Evolutionary conservation across 1,284 basidiomycete species (phyloP), one percentile per base, ranked within the genome.

Genomic region (Porodaedalea pini): DNA sequence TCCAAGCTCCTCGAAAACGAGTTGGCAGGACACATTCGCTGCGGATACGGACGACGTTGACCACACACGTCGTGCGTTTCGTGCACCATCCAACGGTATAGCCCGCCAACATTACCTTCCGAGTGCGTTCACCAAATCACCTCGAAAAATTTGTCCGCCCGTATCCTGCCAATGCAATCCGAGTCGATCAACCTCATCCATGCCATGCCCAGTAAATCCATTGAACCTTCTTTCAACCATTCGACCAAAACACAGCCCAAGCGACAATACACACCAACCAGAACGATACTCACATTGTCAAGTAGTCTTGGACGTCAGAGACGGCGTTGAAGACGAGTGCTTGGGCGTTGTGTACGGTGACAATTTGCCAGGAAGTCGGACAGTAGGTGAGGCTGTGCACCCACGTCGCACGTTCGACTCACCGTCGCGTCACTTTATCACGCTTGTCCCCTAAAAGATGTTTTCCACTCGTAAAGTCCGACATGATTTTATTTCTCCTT

Each of bases 281-380:
- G 8, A 23, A 13, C 3, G 37, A 48, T 31, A 56, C 54, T 56
- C 45, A 56, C 54, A 17, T 48, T 56, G 23, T 49, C 41, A 54
- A 32, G 13, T 5, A 43, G n/a, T 27, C 10, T 17, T 19, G 40
- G 40, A 19, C 51, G 51, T 45, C 40, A 31, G 29, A 11, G 40
- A 32, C 11, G 40, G 41, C 41, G 51, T 44, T 21, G 51, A 54
- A 23, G 51, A 45, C 51, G 40, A 43, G 17, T 31, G 5, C 27
- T 43, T 36, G n/a, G 39, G 4, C 27, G 51, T 54, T 54, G 25
- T 43, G 7, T n/a, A 32, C 51, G 51, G n/a, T n/a, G n/a, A 31
- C 51, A 31, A 32, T 29, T 23, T 25, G 15, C 44, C 15, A 27
- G 3, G 11, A 27, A 47, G 13, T 47, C 19, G 39, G 10, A 29